Evolutionary conservation across 2,329 filamentous ascomycete genomes (phyloP).

Genomic region (Aspergillus ustus): DNA sequence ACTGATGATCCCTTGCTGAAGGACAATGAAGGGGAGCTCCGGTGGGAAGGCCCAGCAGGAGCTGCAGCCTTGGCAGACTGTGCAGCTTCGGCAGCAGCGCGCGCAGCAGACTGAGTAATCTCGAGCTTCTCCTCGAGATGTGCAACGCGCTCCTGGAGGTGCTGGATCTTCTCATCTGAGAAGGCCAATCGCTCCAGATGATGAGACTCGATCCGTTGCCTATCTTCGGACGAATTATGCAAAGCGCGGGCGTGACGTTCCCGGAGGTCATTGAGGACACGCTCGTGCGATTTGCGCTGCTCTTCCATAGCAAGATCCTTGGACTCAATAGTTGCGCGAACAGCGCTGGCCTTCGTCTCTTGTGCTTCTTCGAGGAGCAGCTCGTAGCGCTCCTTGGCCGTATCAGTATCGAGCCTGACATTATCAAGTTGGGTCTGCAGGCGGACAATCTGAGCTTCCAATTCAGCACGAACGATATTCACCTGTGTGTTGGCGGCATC

Average conservation of each 20-base stretch:
- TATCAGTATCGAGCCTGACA: conserved; percentile 78
- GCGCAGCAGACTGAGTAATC: conserved; percentile 84
- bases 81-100: conserved; percentile 78
- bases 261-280: conserved; percentile 74
- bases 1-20: conserved; percentile 53
- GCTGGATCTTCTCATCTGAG: conserved; percentile 80
- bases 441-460: conserved; percentile 77
- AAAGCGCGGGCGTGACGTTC: conserved; percentile 76
- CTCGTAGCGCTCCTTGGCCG: conserved; percentile 77
- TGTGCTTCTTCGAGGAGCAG: conserved; percentile 83
- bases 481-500: conserved; percentile 84
- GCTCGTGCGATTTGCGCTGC: conserved; percentile 69
- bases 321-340: conserved; percentile 59
- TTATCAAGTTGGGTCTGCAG: conserved; percentile 77
- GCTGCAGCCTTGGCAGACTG: conserved; percentile 59
- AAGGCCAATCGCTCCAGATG: conserved; percentile 80
- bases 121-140: conserved; percentile 91
- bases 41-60: conserved; percentile 45
- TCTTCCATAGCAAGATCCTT: conserved; percentile 61
- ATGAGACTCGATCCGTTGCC: conserved; percentile 76
- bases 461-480: conserved; percentile 78
- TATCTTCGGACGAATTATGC: conserved; percentile 77
- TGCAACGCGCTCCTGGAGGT: conserved; percentile 81
- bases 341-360: conserved; percentile 65
- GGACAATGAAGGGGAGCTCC: conserved; percentile 53